Conservation (phyloP, 75 land plant genomes). For the Ceratopteris richardii region DNA sequence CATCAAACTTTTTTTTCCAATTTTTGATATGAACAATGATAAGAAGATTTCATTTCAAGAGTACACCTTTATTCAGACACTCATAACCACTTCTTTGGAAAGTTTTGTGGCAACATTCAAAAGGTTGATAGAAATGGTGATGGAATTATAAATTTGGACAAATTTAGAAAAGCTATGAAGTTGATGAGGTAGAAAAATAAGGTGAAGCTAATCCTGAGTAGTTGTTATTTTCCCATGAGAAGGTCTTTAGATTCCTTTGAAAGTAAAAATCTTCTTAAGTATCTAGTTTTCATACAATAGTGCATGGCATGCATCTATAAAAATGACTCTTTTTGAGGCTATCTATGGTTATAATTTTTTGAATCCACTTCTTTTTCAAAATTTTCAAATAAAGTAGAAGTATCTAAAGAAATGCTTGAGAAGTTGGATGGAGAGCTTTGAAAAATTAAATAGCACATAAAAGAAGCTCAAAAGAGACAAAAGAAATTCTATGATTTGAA, state of each 20-base stretch:
- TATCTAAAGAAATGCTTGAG: too few relatives aligned
- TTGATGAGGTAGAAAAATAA: slow-evolving; percentile 1
- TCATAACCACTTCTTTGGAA: slow-evolving; percentile 22
- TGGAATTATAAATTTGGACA: slow-evolving; percentile 3
- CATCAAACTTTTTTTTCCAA: slow-evolving; percentile 75
- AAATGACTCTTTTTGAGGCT: too few relatives aligned
- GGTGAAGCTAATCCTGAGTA: neutral
- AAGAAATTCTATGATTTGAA: too few relatives aligned
- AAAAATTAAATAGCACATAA: too few relatives aligned
- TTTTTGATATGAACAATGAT: slow-evolving; percentile 81
- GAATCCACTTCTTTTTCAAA: too few relatives aligned
- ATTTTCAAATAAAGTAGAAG: too few relatives aligned
- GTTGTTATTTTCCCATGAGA: neutral
- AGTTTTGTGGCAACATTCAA: slow-evolving; percentile 20
- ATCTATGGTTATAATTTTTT: too few relatives aligned
- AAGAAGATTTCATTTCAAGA: slow-evolving; percentile 84
- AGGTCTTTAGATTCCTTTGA: slow-evolving; percentile 5
- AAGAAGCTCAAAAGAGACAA: too few relatives aligned
- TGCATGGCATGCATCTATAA: too few relatives aligned
- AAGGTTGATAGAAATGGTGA: slow-evolving; percentile 32
- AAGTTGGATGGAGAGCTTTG: too few relatives aligned
- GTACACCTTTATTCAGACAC: slow-evolving; percentile 37
- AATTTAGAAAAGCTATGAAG: neutral
- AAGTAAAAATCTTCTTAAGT: slow-evolving; percentile 5
- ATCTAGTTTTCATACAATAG: too few relatives aligned